Evolutionary conservation across 2,329 filamentous ascomycete species (phyloP).

Genomic region (Chrysoporthe austroafricana): DNA sequence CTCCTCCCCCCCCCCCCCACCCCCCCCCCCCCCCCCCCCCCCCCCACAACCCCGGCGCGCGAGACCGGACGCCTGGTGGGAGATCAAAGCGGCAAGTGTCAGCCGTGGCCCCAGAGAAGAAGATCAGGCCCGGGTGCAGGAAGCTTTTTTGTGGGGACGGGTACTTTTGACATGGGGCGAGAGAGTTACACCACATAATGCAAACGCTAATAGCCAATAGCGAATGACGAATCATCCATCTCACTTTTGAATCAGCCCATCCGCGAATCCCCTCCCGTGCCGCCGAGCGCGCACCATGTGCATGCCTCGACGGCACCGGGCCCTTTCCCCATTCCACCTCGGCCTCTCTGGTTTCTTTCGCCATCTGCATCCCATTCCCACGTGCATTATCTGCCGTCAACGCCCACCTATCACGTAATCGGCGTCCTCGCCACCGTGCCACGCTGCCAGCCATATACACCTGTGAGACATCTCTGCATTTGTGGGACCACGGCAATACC

Average conservation of each 20-base stretch:
- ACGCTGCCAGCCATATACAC: slow-evolving; percentile 5
- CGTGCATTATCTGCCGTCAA: slow-evolving; percentile 10
- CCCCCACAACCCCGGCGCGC: not conserved
- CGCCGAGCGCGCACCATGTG: not conserved
- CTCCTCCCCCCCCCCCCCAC: not conserved
- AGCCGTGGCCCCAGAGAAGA: slow-evolving; percentile 6
- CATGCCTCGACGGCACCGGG: not conserved
- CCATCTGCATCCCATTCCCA: slow-evolving; percentile 2
- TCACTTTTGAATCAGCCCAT: not conserved
- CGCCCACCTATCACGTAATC: slow-evolving; percentile 1
- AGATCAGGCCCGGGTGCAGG: not conserved
- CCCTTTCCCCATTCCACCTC: not conserved
- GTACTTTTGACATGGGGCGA: not conserved
- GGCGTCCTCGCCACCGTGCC: slow-evolving; percentile 10
- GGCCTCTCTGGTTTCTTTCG: not conserved
- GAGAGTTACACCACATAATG: slow-evolving; percentile 7
- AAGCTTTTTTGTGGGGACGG: not conserved
- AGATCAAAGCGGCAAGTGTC: slow-evolving; percentile 19
- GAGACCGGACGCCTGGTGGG: slow-evolving; percentile 1
- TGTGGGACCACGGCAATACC: slow-evolving; percentile 18
- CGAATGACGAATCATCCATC: slow-evolving; percentile 2
- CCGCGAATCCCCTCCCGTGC: not conserved
- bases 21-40: too few relatives aligned
- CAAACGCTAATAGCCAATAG: not conserved
- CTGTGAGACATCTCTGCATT: slow-evolving; percentile 16